Evolutionary conservation across 768 basidiomycete species (phyloP), one percentile per base, ranked within the genome.

Genomic region (Podaxis pistillaris): DNA sequence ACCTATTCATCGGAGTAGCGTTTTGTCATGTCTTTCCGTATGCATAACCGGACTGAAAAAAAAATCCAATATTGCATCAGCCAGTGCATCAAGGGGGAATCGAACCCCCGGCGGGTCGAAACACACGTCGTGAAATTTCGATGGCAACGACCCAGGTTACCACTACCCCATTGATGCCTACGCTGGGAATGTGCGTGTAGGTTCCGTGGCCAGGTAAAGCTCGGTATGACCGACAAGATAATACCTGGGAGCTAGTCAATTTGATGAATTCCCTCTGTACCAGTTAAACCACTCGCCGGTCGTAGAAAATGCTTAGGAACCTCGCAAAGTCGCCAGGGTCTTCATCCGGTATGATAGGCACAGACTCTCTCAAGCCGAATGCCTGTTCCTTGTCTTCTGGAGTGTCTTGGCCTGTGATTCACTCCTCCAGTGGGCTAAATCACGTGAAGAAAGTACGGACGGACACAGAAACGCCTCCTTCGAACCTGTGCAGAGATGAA

Each of bases 81-180:
- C 24, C 2, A 26, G 40, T 88, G 87, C 87, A 88, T 88, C 86
- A 88, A 88, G 86, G 64, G 88, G 87, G 88, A 89, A 89, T 89
- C 86, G 86, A 89, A 89, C 88, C 86, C 87, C 86, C 87, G 88
- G 88, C 88, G 88, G 88, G 86, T 89, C 88, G 86, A 85, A 19
- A 26, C 24, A 26, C 24, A 26, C 24, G 24, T 26, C 24, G 2
- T 26, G 24, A 26, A 2, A 26, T 26, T 26, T 28, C 28, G 6
- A 28, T 28, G 28, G 28, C 28, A 28, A 28, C 28, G 28, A 28
- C 28, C 28, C 28, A 28, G 28, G 28, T 28, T 28, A 28, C 28
- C 28, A 28, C 28, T 28, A 28, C 28, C 28, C 28, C 28, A 28
- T 28, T 28, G 28, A 28, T 28, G 28, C 28, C 6, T 30, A 30